phyloP scores from a whole-genome alignment of 345 rosid genomes.

The Citrus reticulata region DNA sequence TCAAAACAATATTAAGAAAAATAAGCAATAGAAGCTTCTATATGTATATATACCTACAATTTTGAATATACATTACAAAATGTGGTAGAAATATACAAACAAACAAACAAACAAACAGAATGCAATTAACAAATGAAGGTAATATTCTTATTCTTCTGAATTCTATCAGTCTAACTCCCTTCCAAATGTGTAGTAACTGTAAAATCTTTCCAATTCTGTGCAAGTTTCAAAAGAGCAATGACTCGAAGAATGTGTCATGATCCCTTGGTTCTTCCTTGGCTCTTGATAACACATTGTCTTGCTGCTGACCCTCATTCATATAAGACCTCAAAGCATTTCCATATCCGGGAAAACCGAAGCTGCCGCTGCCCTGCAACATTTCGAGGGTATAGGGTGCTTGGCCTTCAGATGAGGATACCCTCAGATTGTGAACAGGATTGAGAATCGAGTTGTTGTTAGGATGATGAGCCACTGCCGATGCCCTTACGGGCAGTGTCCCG shows the following conservation, averaged over 20 bases:
- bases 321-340: constrained; percentile 40
- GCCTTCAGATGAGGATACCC: constrained; percentile 26
- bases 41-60: neutral
- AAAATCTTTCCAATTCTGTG: neutral
- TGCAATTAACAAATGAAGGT: constrained; percentile 20
- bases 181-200: neutral
- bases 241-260: constrained; percentile 43
- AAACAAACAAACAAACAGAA: constrained; percentile 18
- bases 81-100: constrained; percentile 20
- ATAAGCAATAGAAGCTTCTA: constrained; percentile 8
- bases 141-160: constrained; percentile 12
- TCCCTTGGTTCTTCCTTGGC: constrained; percentile 64
- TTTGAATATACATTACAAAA: constrained; percentile 6
- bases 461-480: constrained; percentile 21
- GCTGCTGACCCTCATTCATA: constrained; percentile 28
- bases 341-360: constrained; percentile 35
- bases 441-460: constrained; percentile 20
- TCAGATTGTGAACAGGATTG: constrained; percentile 22
- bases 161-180: neutral
- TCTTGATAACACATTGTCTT: constrained; percentile 26
- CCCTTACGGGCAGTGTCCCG: constrained; percentile 29
- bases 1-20: constrained; percentile 22
- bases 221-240: constrained; percentile 34
- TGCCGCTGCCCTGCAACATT: constrained; percentile 37
- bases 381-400: constrained; percentile 41